These are phyloP conservation scores for Aphanomyces invadans DNA, from an alignment of 352 stramenopile genomes.

Conservation along the genomic window DNA sequence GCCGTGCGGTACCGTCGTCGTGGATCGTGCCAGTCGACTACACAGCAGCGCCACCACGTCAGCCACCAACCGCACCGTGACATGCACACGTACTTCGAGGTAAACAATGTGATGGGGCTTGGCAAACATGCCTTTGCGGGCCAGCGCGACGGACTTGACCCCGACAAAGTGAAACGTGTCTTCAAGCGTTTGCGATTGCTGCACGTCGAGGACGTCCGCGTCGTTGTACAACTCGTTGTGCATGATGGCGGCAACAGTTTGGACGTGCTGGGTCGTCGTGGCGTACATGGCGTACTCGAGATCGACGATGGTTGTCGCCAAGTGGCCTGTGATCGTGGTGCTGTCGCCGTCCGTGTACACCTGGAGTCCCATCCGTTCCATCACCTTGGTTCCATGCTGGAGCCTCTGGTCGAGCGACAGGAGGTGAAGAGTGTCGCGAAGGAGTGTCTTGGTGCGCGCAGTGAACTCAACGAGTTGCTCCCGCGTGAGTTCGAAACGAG, in stretches of 20 bases:
- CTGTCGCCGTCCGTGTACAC: slow-evolving; percentile 5
- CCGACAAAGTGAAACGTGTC: slow-evolving; percentile 13
- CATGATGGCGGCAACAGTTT: slow-evolving; percentile 14
- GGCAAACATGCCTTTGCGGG: not conserved
- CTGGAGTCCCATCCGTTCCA: slow-evolving; percentile 11
- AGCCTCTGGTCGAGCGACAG: not conserved
- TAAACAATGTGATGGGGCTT: slow-evolving; percentile 2
- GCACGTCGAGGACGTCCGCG: not conserved
- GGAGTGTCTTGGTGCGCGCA: not conserved
- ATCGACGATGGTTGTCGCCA: slow-evolving; percentile 1
- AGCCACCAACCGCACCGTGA: too few relatives aligned
- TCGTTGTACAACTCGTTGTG: slow-evolving; percentile 17
- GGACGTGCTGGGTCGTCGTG: not conserved
- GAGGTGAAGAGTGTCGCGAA: not conserved
- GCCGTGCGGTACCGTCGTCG: not conserved
- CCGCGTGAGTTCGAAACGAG: not conserved
- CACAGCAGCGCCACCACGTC: too few relatives aligned
- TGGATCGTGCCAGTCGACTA: not conserved
- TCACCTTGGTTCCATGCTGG: not conserved
- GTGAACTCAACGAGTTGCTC: slow-evolving; percentile 13
- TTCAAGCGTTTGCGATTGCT: not conserved
- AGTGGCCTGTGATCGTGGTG: not conserved
- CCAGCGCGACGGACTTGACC: slow-evolving; percentile 3
- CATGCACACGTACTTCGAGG: slow-evolving; percentile 6
- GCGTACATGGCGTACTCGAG: slow-evolving; percentile 12